Conservation (phyloP, 2,329 filamentous ascomycete species). For the Nectriaceae sp. region DNA sequence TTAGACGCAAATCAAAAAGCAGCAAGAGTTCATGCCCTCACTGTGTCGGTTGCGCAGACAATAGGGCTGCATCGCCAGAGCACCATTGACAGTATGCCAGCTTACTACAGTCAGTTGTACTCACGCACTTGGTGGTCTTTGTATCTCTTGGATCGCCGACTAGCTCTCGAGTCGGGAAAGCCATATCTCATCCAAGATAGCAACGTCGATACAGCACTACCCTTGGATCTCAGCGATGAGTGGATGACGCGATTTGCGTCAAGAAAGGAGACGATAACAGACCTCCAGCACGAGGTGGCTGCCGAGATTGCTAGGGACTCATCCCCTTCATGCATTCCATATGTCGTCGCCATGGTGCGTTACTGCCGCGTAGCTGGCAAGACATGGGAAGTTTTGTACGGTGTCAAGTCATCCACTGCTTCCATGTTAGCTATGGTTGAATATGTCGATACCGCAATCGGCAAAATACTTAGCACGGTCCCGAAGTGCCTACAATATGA, state of each 20-base stretch:
- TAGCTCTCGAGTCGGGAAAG: conserved; percentile 17
- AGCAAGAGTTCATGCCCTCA: conserved; percentile 11
- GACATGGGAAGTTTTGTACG: conserved; percentile 19
- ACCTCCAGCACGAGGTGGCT: conserved; percentile 7
- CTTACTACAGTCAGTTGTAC: conserved; percentile 16
- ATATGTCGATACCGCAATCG: conserved; percentile 13
- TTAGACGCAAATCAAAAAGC: conserved; percentile 19
- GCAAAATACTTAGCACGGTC: conserved; percentile 9
- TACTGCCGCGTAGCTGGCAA: conserved; percentile 18
- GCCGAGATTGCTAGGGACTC: conserved; percentile 6
- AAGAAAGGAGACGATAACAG: neutral
- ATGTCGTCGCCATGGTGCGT: conserved; percentile 15
- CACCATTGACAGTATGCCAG: conserved; percentile 13
- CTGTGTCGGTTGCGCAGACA: conserved; percentile 14
- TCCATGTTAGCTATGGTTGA: conserved; percentile 14
- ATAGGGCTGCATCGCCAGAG: conserved; percentile 19
- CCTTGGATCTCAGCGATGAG: conserved; percentile 16
- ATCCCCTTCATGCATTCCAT: conserved; percentile 10
- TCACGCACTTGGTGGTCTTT: conserved; percentile 17
- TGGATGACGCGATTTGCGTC: conserved; percentile 13
- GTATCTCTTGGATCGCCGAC: conserved; percentile 16
- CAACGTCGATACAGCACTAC: conserved; percentile 15
- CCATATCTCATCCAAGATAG: conserved; percentile 20
- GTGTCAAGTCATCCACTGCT: conserved; percentile 9
- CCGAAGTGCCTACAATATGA: conserved; percentile 9